Base-by-base conservation (phyloP, 169 alveolate genomes). In the Plasmodium coatneyi region DNA sequence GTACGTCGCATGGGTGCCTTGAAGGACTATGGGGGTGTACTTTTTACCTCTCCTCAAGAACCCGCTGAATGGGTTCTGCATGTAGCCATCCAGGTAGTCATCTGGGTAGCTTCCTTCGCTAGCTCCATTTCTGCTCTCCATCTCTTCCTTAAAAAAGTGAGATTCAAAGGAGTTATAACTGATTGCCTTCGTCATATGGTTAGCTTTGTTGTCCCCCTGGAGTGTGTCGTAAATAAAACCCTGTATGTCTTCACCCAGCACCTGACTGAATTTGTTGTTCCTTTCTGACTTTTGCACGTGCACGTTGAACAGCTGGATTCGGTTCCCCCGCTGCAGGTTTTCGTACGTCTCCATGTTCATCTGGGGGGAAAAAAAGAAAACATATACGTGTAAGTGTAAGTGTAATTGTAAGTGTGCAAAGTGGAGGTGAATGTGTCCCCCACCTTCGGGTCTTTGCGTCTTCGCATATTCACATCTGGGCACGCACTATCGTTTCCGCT, bases 301-400 rank as follows among this genome's bases (percentile, higher is more conserved):
- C 9, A 80, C 87, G 71, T 87, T 87, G 36, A 87, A 87, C 41
- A 87, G 41, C 34, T 87, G 93, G 19, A 87, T 66, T 19, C 93
- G 25, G 54, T 52, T 56, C 19, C 93, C 93, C 71, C 70, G 79
- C 34, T 72, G 22, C 30, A 79, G 25, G 30, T 49, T 60, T 79
- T 87, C 93, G 66, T 87, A 87, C n/a, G 93, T 87, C 34, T 80
- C 93, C 19, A 78, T 34, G 39, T 87, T 76, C 70, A 87, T 87
- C 93, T 87, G 83, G 3, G 41, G 34, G 30, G 25, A 30, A 74
- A 12, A 36, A 41, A 81, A 19, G 54, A 19, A 80, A 46, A 80
- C 71, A 30, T 28, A 16, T 78, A 30, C 0, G 14, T 71, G 43
- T 71, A 19, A 12, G 12, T 70, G 79, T 70, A 14, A 28, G 30